phyloP scores from a whole-genome alignment of 805 yeast genomes.

The Huiozyma naganishii region DNA sequence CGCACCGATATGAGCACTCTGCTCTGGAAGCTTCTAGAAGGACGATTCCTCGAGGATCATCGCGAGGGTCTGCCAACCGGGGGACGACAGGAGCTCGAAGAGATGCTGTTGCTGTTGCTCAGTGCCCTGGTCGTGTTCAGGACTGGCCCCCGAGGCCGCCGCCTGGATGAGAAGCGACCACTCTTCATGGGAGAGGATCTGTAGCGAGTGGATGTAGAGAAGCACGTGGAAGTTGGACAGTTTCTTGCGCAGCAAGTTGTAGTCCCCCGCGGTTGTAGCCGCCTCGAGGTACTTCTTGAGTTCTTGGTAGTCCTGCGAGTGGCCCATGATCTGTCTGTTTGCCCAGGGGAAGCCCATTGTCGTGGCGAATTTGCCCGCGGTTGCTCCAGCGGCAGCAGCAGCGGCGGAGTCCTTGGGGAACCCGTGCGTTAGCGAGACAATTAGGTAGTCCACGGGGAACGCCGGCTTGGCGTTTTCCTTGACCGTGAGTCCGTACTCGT shows the following conservation, averaged over 20 bases:
- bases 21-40: too few relatives aligned
- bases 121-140: slow-evolving; percentile 23
- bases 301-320: slow-evolving; percentile 52
- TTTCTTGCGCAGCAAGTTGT: slow-evolving; percentile 26
- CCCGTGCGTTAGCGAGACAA: slow-evolving; percentile 86
- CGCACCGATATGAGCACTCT: too few relatives aligned
- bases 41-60: slow-evolving; percentile 35
- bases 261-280: slow-evolving; percentile 21
- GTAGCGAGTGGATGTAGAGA: slow-evolving; percentile 43
- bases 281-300: slow-evolving; percentile 39
- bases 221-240: slow-evolving; percentile 72
- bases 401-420: slow-evolving; percentile 48
- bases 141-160: slow-evolving; percentile 31
- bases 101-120: slow-evolving; percentile 42
- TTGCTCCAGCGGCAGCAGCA: slow-evolving; percentile 1
- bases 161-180: slow-evolving; percentile 37
- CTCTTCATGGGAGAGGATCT: slow-evolving; percentile 49
- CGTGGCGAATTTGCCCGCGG: slow-evolving; percentile 40
- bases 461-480: slow-evolving; percentile 83
- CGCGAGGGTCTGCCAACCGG: slow-evolving; percentile 77
- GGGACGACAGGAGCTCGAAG: slow-evolving; percentile 33
- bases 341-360: slow-evolving; percentile 56
- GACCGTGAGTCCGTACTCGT: slow-evolving; percentile 84
- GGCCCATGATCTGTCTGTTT: slow-evolving; percentile 67
- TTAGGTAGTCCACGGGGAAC: slow-evolving; percentile 81